Evolutionary conservation across 225 moss, liverwort and hornwort species (phyloP), one percentile per base, ranked within the genome.

Genomic region (Rhytidiadelphus loreus): DNA sequence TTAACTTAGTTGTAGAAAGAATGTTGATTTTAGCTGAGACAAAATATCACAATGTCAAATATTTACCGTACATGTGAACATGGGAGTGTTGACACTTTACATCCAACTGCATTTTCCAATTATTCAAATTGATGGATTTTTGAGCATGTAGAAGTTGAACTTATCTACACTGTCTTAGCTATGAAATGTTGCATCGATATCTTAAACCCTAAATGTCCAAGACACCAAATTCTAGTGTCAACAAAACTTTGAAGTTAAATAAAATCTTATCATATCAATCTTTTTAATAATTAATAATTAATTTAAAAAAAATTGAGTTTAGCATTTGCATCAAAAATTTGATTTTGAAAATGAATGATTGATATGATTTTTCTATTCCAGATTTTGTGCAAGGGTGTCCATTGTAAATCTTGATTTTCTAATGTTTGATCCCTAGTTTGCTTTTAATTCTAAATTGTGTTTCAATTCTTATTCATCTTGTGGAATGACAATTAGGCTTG

Each of bases 61-160:
- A 29, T 29, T 44, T 30, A 29, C 9, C 1, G 3, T 7, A 19
- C 0, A 48, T 0, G 11, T 48, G 7, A 73, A 30, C 4, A 16
- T 72, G 9, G 9, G 1, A 72, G 3, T 44, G 0, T 16, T 41
- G 26, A 25, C 8, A 71, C 15, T 44, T 16, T 10, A 72, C 9
- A 72, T 28, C 24, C 16, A 44, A 19, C 12, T 30, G 7, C 28
- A 73, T 46, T 46, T 73, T 46, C 4, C 0, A 29, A 46, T 4
- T 12, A 19, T 4, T 48, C 11, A 11, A 18, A 48, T 48, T 30
- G 7, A 48, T 2, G 2, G 2, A 12, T 12, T 74, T 48, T 30
- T 32, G 4, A 48, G 0, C 20, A 7, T 2, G 0, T 4, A 11
- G 48, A 19, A 74, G 48, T 32, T 28, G 17, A 44, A 29, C 0